These are phyloP conservation scores for Amanita exitialis DNA, from an alignment of 768 basidiomycete species.

Conservation along the genomic window DNA sequence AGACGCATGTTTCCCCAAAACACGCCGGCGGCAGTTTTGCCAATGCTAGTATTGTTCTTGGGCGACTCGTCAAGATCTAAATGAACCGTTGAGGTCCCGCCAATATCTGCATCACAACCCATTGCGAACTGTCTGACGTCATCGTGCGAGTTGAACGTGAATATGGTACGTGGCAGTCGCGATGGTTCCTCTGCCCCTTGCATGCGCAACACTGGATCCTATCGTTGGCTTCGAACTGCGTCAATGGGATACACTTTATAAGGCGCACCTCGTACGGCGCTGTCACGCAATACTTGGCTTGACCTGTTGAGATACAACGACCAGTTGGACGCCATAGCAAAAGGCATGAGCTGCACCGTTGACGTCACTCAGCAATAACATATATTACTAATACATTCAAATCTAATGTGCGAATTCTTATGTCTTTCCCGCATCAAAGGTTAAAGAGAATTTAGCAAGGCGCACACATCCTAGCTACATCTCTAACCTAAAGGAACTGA, in stretches of 20 bases:
- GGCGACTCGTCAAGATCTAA: constrained; percentile 57
- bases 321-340: constrained; percentile 23
- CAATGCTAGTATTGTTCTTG: constrained; percentile 33
- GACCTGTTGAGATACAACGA: constrained; percentile 29
- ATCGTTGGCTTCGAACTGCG: not conserved
- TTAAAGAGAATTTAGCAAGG: too few relatives aligned
- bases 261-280: constrained; percentile 23
- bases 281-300: constrained; percentile 24
- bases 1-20: constrained; percentile 80
- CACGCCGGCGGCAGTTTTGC: constrained; percentile 42
- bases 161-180: constrained; percentile 54
- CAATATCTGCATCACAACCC: constrained; percentile 86
- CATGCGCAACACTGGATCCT: constrained; percentile 56
- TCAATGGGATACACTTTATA: too few relatives aligned
- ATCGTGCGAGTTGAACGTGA: constrained; percentile 48
- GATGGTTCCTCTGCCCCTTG: constrained; percentile 58
- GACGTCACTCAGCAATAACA: not conserved
- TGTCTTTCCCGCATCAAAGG: too few relatives aligned
- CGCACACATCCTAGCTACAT: too few relatives aligned
- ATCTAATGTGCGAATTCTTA: too few relatives aligned
- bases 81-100: constrained; percentile 71
- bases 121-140: constrained; percentile 58
- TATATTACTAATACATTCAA: too few relatives aligned
- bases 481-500: too few relatives aligned
- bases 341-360: constrained; percentile 10